Conservation (phyloP, 805 yeast genomes). For the Candida silvicultrix region DNA sequence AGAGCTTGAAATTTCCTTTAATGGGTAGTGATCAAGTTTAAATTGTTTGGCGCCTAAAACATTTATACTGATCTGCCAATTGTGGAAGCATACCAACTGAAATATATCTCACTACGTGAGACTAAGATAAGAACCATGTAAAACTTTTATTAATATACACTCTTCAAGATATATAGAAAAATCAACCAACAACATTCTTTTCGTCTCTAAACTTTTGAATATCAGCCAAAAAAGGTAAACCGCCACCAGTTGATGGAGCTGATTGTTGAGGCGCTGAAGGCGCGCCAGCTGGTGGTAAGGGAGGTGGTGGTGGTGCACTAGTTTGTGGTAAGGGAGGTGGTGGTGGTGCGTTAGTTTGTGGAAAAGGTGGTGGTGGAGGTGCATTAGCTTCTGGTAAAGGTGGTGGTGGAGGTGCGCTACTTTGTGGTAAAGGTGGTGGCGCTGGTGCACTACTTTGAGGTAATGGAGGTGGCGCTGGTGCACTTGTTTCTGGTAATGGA, state of each 20-base stretch:
- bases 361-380: constrained; percentile 30
- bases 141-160: neutral
- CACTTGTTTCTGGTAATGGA: constrained; percentile 19
- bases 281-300: constrained; percentile 7
- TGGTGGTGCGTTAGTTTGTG: constrained; percentile 23
- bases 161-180: neutral
- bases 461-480: constrained; percentile 24
- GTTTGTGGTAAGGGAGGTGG: constrained; percentile 16
- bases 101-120: no score
- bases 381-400: constrained; percentile 19
- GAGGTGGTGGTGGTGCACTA: constrained; percentile 26
- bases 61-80: no score
- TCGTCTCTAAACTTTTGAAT: constrained; percentile 45
- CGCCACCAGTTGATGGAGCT: constrained; percentile 27
- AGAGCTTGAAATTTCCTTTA: no score
- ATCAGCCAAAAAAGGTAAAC: constrained; percentile 44
- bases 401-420: constrained; percentile 22
- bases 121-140: neutral
- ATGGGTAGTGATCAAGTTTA: no score
- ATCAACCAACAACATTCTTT: constrained; percentile 35
- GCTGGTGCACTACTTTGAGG: constrained; percentile 26
- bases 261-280: constrained; percentile 24
- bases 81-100: no score
- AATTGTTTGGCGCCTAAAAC: no score
- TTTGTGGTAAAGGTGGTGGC: constrained; percentile 17